Percentiles rank a stretch among this genome's conserved stretches.
phyloP scores from a whole-genome alignment of 306 rosid species.

The Morella rubra region DNA sequence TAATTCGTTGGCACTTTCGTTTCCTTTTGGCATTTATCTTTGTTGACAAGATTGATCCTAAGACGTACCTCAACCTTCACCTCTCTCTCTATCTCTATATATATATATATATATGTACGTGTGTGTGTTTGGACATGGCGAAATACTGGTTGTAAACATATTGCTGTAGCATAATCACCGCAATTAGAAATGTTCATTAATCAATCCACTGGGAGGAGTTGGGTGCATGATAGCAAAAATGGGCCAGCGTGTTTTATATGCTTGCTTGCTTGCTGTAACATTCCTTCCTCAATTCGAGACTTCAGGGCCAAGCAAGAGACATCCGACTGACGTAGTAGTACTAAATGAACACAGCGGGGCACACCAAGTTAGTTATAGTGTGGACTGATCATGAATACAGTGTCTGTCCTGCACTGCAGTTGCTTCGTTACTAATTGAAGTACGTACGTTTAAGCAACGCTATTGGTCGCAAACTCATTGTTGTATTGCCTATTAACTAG shows the following conservation, averaged over 20 bases:
- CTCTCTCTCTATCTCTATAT: too few species aligned
- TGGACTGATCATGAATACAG: too few species aligned
- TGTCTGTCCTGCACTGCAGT: not conserved
- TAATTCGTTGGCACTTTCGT: not conserved
- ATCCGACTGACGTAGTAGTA: constrained; percentile 3
- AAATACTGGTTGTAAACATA: not conserved
- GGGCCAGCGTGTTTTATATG: constrained; percentile 25
- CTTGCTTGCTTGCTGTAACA: constrained; percentile 17
- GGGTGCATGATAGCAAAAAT: constrained; percentile 28
- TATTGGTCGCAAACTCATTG: too few species aligned
- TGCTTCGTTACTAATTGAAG: not conserved
- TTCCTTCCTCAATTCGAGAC: constrained; percentile 34
- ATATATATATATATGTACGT: too few species aligned
- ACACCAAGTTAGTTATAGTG: not conserved
- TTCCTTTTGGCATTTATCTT: not conserved
- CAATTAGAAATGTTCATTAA: not conserved
- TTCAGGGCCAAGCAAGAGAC: constrained; percentile 48
- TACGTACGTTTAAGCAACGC: too few species aligned
- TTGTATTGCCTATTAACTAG: too few species aligned
- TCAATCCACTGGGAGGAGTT: constrained; percentile 25
- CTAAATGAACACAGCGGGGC: constrained; percentile 12
- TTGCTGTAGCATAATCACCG: not conserved
- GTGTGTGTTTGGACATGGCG: too few species aligned
- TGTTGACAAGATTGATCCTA: not conserved
- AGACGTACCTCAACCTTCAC: not conserved